Evolutionary conservation across 768 basidiomycete genomes (phyloP), one percentile per base, ranked within the genome.

Genomic region (Mycena albidolilacea): DNA sequence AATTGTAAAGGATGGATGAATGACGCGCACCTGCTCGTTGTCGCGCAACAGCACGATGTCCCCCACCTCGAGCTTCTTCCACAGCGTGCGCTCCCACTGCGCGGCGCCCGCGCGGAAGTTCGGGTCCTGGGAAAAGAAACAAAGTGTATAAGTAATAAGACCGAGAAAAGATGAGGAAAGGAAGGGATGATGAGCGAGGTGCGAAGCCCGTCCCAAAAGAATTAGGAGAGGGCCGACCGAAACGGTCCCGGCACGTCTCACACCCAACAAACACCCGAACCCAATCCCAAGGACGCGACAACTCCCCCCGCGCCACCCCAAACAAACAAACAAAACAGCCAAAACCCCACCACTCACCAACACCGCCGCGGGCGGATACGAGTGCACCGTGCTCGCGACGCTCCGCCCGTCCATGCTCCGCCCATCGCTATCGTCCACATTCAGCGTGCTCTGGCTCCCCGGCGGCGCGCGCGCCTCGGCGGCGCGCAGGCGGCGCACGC

Each of bases 41-140:
- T 98, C 96, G 70, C 93, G 86, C 43, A 99, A 85, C 9, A 98
- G 84, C 39, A 99, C 95, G 23, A 98, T 83, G 79, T 99, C 97
- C n/a, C 97, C 97, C 12, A 98, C 97, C 79, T 98, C 97, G 55
- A 99, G 87, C 86, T 99, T 98, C 87, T 99, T 98, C 97, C 97
- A 99, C 1, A 99, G 84, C 15, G 97, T 99, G 67, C 97, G 87
- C 79, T 98, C 97, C 97, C 97, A 99, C 37, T 88, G 87, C 2
- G 95, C 92, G 5, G 91, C 89, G 4, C 85, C 85, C 3, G 89
- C 83, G 46, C 89, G 90, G 60, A 90, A 90, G 59, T 84, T 86
- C 89, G 92, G 96, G 79, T 97, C 93, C 44, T 46, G 15, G 5
- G 23, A 23, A 23, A 23, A n/a, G n/a, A 46, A 46, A 46, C 44